These are phyloP conservation scores for Marchantia polymorpha DNA, from an alignment of 225 moss, liverwort and hornwort genomes.

Conservation along the genomic window DNA sequence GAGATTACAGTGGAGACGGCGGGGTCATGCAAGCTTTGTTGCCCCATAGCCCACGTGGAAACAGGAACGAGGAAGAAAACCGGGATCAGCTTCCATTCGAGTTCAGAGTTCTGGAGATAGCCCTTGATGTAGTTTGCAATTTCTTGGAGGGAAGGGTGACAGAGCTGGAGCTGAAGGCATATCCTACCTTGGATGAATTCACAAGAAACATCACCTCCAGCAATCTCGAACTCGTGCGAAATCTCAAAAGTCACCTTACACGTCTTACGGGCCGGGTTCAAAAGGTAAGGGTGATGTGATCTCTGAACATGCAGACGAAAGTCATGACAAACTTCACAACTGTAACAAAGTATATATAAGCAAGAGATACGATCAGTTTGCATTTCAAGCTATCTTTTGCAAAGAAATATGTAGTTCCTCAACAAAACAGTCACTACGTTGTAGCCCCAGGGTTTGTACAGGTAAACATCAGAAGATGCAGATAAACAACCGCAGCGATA, in stretches of 20 bases:
- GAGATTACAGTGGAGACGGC: constrained; percentile 6
- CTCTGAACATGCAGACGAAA: not conserved
- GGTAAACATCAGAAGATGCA: constrained; percentile 1
- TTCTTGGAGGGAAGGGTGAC: constrained; percentile 60
- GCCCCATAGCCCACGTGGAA: constrained; percentile 27
- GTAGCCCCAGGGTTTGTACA: constrained; percentile 5
- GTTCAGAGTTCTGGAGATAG: constrained; percentile 84
- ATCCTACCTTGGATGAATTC: constrained; percentile 81
- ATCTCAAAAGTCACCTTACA: constrained; percentile 78
- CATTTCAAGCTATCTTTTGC: not conserved
- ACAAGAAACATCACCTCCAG: constrained; percentile 70
- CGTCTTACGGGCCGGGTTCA: constrained; percentile 90
- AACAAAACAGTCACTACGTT: not conserved
- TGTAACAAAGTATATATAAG: not conserved
- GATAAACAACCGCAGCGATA: not conserved
- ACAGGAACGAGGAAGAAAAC: constrained; percentile 48
- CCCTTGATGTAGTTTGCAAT: constrained; percentile 85
- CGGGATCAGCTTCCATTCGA: constrained; percentile 77
- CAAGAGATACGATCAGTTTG: not conserved
- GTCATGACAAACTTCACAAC: not conserved
- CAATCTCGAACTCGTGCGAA: constrained; percentile 82
- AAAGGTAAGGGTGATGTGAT: constrained; percentile 46
- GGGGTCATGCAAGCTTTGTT: constrained; percentile 19
- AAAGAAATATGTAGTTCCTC: no score
- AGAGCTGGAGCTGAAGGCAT: constrained; percentile 63